phyloP scores from a whole-genome alignment of 257 asterid genomes.

The Buddleja alternifolia region DNA sequence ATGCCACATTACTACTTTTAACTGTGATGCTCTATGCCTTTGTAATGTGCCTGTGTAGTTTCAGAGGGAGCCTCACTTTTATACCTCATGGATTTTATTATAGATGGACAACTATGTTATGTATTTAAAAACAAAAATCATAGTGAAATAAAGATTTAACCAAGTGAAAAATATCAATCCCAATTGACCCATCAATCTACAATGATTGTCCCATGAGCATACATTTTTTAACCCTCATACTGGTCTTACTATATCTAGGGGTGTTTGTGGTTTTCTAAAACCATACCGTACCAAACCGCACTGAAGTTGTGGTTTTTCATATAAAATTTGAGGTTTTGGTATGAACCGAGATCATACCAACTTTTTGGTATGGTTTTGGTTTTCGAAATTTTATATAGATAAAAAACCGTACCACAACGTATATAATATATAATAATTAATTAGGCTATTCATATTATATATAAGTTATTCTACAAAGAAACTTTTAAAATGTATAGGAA shows the following conservation, averaged over 20 bases:
- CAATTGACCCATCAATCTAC: background rate
- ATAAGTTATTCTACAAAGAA: too few species aligned
- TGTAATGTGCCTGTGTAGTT: background rate
- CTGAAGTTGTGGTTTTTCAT: too few species aligned
- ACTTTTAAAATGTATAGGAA: too few species aligned
- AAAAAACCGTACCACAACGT: too few species aligned
- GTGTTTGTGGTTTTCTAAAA: too few species aligned
- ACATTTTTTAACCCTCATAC: background rate
- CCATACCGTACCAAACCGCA: too few species aligned
- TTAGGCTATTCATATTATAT: too few species aligned
- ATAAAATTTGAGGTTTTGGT: too few species aligned
- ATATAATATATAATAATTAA: too few species aligned
- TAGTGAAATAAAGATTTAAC: background rate
- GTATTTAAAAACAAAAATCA: background rate
- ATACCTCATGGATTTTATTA: background rate
- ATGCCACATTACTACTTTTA: background rate
- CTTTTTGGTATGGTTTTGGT: too few species aligned
- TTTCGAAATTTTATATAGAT: too few species aligned
- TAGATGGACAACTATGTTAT: background rate
- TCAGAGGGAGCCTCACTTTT: background rate
- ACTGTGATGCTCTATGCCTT: background rate
- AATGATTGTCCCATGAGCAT: background rate
- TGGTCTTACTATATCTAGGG: background rate
- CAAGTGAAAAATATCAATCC: background rate
- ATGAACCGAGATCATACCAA: too few species aligned